Evolutionary conservation across 176 grass and related monocot species (phyloP), one percentile per base, ranked within the genome.

Genomic region (Eleusine indica): DNA sequence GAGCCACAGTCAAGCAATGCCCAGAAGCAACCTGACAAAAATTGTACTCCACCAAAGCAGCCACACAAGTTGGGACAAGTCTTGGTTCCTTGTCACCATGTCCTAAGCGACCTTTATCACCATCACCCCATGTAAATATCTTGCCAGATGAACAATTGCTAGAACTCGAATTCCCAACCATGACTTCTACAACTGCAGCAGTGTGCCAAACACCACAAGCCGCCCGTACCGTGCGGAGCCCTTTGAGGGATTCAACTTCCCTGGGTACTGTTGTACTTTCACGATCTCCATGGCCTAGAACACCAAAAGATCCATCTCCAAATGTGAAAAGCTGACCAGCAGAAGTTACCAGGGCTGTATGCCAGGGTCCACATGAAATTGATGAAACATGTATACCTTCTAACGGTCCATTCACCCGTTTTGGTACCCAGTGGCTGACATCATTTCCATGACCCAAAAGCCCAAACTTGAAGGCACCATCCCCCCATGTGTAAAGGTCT

Each of bases 131-230:
- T 77, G 96, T 95, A 86, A 98, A 98, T 66, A 98, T 76, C 80
- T 98, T 98, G 47, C 96, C 93, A 71, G 91, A 94, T 81, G 96
- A 95, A 82, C 89, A 94, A 30, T 95, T 95, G 87, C 92, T 98
- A 79, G 91, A 95, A 82, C 87, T 88, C 65, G 93, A 98, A 88
- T 88, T 98, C 22, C 93, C 96, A 74, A 68, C 87, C 91, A 98
- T 98, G 40, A 98, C 91, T 91, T 98, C 96, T 53, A 98, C 96
- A 64, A 98, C 89, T 67, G 96, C 96, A 88, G 96, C 96, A 83
- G 93, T 98, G 74, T 98, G 96, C 96, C 96, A 98, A 91, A 98
- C 89, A 77, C 96, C 93, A 86, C 96, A 98, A 77, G 96, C 91
- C 21, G 91, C 91, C 74, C 93, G 73, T n/a, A 96, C 96, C 1